Evolutionary conservation across 768 basidiomycete species (phyloP).

Genomic region (Candolleomyces efflorescens): DNA sequence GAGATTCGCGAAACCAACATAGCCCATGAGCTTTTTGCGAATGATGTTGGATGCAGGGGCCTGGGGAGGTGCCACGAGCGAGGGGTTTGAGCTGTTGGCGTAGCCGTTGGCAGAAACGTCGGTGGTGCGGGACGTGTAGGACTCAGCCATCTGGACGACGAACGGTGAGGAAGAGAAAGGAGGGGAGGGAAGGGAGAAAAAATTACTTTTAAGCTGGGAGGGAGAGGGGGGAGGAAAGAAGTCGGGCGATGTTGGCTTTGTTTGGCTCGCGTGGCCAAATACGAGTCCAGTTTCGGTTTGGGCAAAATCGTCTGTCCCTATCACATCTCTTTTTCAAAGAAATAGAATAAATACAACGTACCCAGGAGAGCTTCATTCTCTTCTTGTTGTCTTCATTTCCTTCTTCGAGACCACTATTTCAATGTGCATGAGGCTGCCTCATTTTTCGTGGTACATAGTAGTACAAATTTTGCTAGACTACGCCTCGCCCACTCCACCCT

Average conservation of each 20-base stretch:
- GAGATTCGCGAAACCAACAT: constrained; percentile 95
- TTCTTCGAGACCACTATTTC: constrained; percentile 1
- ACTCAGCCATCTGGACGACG: constrained; percentile 65
- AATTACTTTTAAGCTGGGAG: constrained; percentile 50
- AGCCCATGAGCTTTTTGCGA: constrained; percentile 93
- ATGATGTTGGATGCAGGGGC: constrained; percentile 44
- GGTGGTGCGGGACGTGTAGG: constrained; percentile 65
- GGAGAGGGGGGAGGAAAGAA: constrained; percentile 51
- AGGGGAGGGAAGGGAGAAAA: constrained; percentile 29
- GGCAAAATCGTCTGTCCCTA: constrained; percentile 42
- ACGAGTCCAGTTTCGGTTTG: constrained; percentile 43
- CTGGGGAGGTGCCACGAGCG: constrained; percentile 38
- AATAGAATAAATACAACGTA: constrained; percentile 10
- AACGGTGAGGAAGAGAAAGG: constrained; percentile 22
- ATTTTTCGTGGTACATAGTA: constrained; percentile 2
- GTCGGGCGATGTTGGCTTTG: constrained; percentile 43
- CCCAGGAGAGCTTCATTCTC: constrained; percentile 24
- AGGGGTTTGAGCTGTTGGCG: constrained; percentile 62
- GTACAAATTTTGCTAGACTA: too few relatives aligned
- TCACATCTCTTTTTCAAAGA: constrained; percentile 5
- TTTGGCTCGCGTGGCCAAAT: constrained; percentile 40
- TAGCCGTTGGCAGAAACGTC: constrained; percentile 57
- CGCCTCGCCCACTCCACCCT: constrained; percentile 3
- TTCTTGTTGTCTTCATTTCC: background rate
- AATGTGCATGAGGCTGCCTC: constrained; percentile 4